These are phyloP conservation scores for Pestalotiopsis sp. DNA, from an alignment of 2,329 filamentous ascomycete species.

Conservation along the genomic window DNA sequence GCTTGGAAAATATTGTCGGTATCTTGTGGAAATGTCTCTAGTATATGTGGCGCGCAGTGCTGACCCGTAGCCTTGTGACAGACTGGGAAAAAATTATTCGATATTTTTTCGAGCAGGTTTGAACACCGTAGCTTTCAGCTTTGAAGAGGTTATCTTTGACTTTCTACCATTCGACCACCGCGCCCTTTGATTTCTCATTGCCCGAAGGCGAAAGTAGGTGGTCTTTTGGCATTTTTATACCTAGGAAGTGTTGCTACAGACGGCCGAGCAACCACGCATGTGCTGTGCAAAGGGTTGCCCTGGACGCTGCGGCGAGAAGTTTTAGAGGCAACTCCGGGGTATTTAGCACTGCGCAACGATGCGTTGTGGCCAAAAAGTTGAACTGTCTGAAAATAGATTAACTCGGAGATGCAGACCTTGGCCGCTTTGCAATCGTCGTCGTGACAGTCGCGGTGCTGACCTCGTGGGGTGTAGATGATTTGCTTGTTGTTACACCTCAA, in stretches of 20 bases:
- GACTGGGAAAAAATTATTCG: background rate
- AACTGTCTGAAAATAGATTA: background rate
- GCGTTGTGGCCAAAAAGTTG: background rate
- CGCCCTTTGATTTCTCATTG: background rate
- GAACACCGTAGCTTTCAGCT: background rate
- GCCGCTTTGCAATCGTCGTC: no score
- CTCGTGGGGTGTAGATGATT: no score
- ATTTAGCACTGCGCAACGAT: background rate
- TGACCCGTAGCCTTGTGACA: background rate
- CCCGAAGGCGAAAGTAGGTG: background rate
- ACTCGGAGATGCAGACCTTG: no score
- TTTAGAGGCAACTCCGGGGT: background rate
- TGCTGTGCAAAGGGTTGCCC: background rate
- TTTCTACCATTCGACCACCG: slow-evolving; percentile 1
- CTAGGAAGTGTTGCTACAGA: background rate
- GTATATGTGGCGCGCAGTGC: background rate
- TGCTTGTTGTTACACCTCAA: no score
- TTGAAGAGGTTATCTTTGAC: background rate
- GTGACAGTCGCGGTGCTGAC: no score
- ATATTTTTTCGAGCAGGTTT: background rate
- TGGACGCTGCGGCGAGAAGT: background rate
- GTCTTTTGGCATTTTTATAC: background rate
- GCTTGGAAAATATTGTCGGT: no score
- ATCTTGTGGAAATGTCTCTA: no score
- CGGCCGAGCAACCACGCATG: background rate